Base-by-base conservation (phyloP, 495 filamentous ascomycete genomes). In the Aspergillus nanangensis region DNA sequence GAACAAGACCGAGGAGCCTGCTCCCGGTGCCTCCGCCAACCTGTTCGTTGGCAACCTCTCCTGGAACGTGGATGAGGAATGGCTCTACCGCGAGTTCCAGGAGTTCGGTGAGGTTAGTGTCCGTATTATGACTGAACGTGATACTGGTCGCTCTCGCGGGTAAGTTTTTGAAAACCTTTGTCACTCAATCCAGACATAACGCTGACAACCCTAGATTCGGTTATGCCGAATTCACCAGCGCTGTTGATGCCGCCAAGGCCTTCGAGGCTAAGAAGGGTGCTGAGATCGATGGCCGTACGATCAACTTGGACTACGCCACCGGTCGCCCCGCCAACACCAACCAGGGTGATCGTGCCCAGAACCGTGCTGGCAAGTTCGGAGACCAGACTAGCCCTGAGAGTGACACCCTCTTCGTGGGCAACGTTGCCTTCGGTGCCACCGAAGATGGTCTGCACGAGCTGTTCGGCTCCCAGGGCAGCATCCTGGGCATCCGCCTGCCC, bases 1-100 rank as follows among this genome's bases (percentile, higher is more conserved):
- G 80, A 68, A 71, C 63, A 96, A 96, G 84, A 80, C 79, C 15
- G 81, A 81, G 25, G 74, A 69, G 11, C 50, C 87, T 75, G 77
- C 78, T 24, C 76, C 78, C 31, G 78, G 81, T 61, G 76, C 74
- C 50, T 75, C 78, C 17, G 78, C 75, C 61, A 90, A 86, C 62
- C 82, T 97, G 38, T 96, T 95, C 70, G 81, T 94, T 53, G 94
- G 93, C 52, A 92, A 90, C 72, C 78, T 98, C 45, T 92, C 89
- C 57, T 98, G 90, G 90, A 91, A 85, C 58, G 75, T 98, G 40
- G 90, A 95, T 57, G 93, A 97, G 65, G 87, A 93, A 49, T 88
- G 84, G 81, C 82, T 98, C 43, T 77, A 78, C 50, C 78, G 84
- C 52, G 87, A 95, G 68, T 97, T 98, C 67, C 79, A 89, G 73